Evolutionary conservation across 164 flowering plant species (phyloP).

Genomic region (Tetracentron sinense): DNA sequence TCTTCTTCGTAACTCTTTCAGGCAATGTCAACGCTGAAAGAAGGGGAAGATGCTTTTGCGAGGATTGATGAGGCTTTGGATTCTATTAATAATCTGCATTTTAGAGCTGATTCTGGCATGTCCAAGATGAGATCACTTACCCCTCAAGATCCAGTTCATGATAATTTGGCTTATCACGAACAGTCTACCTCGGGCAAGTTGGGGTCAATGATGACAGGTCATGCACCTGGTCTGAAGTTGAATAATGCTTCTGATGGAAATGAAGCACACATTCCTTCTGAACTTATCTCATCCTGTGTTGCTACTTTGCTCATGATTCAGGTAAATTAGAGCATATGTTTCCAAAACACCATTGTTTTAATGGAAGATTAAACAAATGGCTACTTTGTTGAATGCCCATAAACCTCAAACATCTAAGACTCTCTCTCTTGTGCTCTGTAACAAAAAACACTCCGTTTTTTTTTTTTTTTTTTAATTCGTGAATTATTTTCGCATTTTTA

Average conservation of each 20-base stretch:
- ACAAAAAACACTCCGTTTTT: too few relatives aligned
- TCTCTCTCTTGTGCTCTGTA: too few relatives aligned
- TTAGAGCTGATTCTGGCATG: conserved; percentile 25
- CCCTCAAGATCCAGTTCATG: conserved; percentile 17
- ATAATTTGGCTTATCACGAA: conserved; percentile 23
- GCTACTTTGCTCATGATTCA: conserved; percentile 68
- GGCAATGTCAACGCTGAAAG: conserved; percentile 45
- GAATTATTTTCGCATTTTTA: background rate
- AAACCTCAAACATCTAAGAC: background rate
- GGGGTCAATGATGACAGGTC: conserved; percentile 14
- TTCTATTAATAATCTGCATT: conserved; percentile 27
- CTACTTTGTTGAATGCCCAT: too few relatives aligned
- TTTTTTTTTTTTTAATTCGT: too few relatives aligned
- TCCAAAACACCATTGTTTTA: too few relatives aligned
- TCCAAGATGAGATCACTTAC: conserved; percentile 21
- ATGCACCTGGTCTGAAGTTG: conserved; percentile 19
- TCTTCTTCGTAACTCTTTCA: conserved; percentile 12
- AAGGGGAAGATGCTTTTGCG: conserved; percentile 31
- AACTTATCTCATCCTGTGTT: conserved; percentile 53
- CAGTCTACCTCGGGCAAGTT: conserved; percentile 18
- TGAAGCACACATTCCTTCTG: conserved; percentile 38
- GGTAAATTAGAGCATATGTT: conserved; percentile 27
- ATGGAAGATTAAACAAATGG: background rate
- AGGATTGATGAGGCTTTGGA: conserved; percentile 52
- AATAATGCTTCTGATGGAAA: conserved; percentile 17